Base-by-base conservation (phyloP, 2,329 filamentous ascomycete species). In the Emmonsia crescens region DNA sequence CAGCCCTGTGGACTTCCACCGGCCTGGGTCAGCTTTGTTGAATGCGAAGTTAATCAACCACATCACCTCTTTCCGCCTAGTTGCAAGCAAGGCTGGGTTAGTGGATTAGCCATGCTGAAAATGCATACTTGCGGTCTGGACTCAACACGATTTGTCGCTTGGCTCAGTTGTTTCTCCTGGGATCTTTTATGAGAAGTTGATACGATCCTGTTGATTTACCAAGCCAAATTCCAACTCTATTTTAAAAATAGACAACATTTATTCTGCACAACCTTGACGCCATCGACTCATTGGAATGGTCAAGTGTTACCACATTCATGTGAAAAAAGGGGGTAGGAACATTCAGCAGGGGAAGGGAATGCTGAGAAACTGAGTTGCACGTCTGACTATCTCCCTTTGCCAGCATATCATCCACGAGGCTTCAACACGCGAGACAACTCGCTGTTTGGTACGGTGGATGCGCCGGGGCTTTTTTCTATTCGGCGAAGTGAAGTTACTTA, bases 291-390 rank as follows among this genome's bases (percentile, higher is more conserved):
- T 46, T 19, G 19, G 56, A 57, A 46, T 57, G 56, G 56, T 36
- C 56, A 57, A 57, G 56, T 57, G 40, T 57, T 33, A 57, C 24
- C 56, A 44, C 56, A 46, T 57, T 33, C 56, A 57, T 57, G 38
- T 33, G 10, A 33, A 44, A 5, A 14, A 57, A 46, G 48, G 40
- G 56, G 27, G 40, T 14, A 14, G 19, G 38, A 46, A 46, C 56
- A 14, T 33, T 48, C 56, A 46, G 16, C 21, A 57, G 40, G 40
- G 56, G 9, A n/a, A 38, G n/a, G n/a, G 31, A 38, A 8, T n/a
- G n/a, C n/a, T n/a, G 14, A 16, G 24, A 29, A 44, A 14, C 21
- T 6, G 33, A 12, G 56, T 42, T 56, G n/a, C 16, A 27, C 19
- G 29, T 19, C 40, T 21, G 19, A 6, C 14, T 44, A 24, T 24